Base-by-base conservation (phyloP, 768 basidiomycete genomes). In the Vararia minispora region DNA sequence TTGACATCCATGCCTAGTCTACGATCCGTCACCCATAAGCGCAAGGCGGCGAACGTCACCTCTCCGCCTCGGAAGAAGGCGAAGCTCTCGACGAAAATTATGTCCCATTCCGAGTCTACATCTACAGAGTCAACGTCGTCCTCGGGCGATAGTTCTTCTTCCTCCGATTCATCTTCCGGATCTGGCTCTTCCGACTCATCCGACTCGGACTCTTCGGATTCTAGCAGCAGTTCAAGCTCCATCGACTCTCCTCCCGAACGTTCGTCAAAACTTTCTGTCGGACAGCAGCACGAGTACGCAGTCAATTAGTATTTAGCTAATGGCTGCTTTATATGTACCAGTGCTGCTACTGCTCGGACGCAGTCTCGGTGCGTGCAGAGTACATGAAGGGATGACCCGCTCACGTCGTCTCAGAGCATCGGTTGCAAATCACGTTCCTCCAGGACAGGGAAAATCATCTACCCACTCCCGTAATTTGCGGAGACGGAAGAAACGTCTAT, bases 391-490 rank as follows among this genome's bases (percentile, higher is more conserved):
- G n/a, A n/a, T n/a, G n/a, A n/a, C 37, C 5, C 38, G 46, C 38
- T 44, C 48, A 5, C 48, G 45, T 24, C 34, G 41, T 27, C 31
- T 38, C 20, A 47, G 44, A 48, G 39, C 14, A 28, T 29, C 36
- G 34, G 46, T 29, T 25, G 48, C 14, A 49, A 46, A 49, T 46
- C 48, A 21, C 35, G 65, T 78, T 7, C 75, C 78, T 2, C 78
- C 78, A 0, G 78, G 79, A 3, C 55, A 60, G 17, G 79, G 79
- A 11, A 79, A 75, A 53, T 53, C 68, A 0, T 54, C 68, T 2
- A 81, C 79, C 2, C 72, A 67, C 12, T 58, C 59, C 17, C 67
- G 78, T 5, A 80, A 81, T 50, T 49, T 65, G n/a, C 71, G 78
- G 24, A 62, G 77, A 24, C 65, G 69, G 28, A 55, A 64, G 11